Evolutionary conservation across 2,329 filamentous ascomycete species (phyloP).

Genomic region (Lasiodiplodia hormozganensis): DNA sequence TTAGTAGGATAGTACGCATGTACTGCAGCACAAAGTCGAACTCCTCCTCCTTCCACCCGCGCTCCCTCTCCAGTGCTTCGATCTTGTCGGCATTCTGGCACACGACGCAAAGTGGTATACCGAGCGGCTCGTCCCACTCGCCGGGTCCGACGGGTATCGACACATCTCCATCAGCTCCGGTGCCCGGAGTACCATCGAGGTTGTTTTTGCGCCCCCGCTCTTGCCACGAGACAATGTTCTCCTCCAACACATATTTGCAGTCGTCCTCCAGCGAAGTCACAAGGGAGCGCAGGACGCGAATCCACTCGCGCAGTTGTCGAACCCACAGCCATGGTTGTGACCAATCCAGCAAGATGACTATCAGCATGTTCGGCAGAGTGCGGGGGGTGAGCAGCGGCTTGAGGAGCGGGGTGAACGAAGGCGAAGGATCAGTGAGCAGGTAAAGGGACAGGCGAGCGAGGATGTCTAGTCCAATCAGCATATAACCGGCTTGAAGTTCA

Average conservation of each 20-base stretch:
- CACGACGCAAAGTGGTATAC: slow-evolving; percentile 89
- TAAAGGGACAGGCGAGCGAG: slow-evolving; percentile 89
- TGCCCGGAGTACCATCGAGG: slow-evolving; percentile 22
- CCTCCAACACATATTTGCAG: slow-evolving; percentile 83
- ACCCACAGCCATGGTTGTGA: slow-evolving; percentile 92
- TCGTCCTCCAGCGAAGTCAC: slow-evolving; percentile 76
- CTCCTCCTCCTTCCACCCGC: slow-evolving; percentile 93
- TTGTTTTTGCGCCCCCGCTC: slow-evolving; percentile 54
- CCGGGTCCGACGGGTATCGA: slow-evolving; percentile 82
- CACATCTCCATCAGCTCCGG: slow-evolving; percentile 59
- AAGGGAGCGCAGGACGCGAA: slow-evolving; percentile 80
- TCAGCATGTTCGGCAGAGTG: slow-evolving; percentile 81
- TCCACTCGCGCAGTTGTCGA: slow-evolving; percentile 86
- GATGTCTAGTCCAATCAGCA: slow-evolving; percentile 67
- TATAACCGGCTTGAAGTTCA: not conserved
- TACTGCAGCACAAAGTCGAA: slow-evolving; percentile 97
- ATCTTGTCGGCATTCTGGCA: slow-evolving; percentile 96
- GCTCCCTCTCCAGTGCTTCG: slow-evolving; percentile 85
- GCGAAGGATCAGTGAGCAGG: slow-evolving; percentile 83
- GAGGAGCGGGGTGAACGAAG: slow-evolving; percentile 81
- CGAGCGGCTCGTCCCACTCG: slow-evolving; percentile 91
- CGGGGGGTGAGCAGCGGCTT: slow-evolving; percentile 83
- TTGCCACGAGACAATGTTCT: slow-evolving; percentile 80
- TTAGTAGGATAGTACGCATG: slow-evolving; percentile 85
- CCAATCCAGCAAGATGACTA: slow-evolving; percentile 96